phyloP scores from a whole-genome alignment of 352 stramenopile genomes.

The Phytophthora brassicae region DNA sequence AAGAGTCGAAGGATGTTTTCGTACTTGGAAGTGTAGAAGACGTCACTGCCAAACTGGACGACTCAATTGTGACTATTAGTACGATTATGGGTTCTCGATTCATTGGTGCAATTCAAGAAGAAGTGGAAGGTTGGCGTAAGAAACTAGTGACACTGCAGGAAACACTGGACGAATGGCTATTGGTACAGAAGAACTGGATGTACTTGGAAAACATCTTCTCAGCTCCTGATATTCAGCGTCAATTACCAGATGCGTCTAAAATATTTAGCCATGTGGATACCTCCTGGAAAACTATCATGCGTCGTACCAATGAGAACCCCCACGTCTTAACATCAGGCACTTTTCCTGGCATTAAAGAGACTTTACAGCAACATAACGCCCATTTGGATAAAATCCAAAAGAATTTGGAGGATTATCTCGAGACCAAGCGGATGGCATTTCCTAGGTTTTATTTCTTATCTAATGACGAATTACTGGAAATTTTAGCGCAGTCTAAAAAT shows the following conservation, averaged over 20 bases:
- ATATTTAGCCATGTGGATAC: conserved; percentile 90
- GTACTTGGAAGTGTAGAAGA: conserved; percentile 92
- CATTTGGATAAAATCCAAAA: conserved; percentile 92
- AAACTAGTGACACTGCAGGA: conserved; percentile 85
- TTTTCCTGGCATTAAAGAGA: conserved; percentile 82
- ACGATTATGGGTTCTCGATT: conserved; percentile 92
- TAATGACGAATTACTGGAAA: conserved; percentile 95
- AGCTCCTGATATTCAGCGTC: conserved; percentile 89
- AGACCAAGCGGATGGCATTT: conserved; percentile 93
- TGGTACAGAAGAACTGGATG: conserved; percentile 90
- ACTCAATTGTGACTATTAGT: conserved; percentile 93
- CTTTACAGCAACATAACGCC: conserved; percentile 80
- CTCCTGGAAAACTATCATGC: conserved; percentile 93
- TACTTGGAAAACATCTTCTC: conserved; percentile 89
- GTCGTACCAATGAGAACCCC: conserved; percentile 82
- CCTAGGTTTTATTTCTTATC: conserved; percentile 95
- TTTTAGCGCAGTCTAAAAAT: conserved; percentile 94
- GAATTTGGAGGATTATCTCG: conserved; percentile 91
- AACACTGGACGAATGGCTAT: conserved; percentile 86
- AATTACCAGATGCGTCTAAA: conserved; percentile 90
- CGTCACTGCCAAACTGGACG: conserved; percentile 88
- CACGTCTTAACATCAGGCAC: conserved; percentile 84
- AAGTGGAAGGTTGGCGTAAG: conserved; percentile 89
- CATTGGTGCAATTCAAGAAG: conserved; percentile 88
- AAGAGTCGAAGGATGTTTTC: conserved; percentile 93